Evolutionary conservation across 2,329 filamentous ascomycete genomes (phyloP).

Genomic region (Penicillium occitanis): DNA sequence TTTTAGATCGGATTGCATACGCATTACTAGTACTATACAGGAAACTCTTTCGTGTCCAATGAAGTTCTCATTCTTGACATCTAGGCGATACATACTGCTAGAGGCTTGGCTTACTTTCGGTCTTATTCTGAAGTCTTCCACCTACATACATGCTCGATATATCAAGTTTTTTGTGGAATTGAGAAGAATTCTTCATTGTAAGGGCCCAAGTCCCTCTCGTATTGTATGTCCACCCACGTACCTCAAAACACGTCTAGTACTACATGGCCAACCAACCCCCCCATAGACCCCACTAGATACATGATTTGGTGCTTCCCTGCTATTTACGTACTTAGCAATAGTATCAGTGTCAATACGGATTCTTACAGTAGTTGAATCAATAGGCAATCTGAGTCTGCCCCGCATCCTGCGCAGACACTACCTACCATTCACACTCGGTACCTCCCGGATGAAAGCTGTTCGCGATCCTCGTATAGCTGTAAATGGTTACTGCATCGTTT

Average conservation of each 20-base stretch:
- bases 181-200: neutral
- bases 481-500: neutral
- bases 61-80: neutral
- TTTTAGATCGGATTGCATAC: neutral
- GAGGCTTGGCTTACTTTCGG: neutral
- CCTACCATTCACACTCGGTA: neutral
- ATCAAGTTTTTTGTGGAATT: neutral
- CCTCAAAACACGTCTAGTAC: neutral
- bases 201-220: neutral
- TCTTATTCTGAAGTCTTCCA: neutral
- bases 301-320: neutral
- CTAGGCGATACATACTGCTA: neutral
- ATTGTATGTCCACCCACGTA: neutral
- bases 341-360: neutral
- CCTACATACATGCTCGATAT: neutral
- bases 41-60: neutral
- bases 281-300: neutral
- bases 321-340: neutral
- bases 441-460: neutral
- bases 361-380: neutral
- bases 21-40: neutral
- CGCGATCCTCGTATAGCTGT: neutral
- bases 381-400: neutral
- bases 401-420: neutral
- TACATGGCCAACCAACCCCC: neutral